Percentiles rank a stretch among this genome's conserved stretches.
phyloP scores from a whole-genome alignment of 345 rosid species.

The Camelina hispida region DNA sequence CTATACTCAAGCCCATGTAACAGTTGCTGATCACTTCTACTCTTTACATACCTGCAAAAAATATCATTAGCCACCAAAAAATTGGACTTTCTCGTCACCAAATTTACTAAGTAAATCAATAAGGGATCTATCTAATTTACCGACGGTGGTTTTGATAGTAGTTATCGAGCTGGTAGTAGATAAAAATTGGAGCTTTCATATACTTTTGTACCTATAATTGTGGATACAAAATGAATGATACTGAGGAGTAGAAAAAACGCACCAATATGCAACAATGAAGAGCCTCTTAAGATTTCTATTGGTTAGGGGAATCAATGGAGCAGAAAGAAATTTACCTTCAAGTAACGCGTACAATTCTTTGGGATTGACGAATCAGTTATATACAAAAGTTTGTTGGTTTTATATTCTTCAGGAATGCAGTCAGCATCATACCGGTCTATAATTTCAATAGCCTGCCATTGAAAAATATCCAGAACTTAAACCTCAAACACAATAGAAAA shows the following conservation, averaged over 20 bases:
- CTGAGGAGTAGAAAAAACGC: background rate
- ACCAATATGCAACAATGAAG: constrained; percentile 22
- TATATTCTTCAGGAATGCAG: constrained; percentile 65
- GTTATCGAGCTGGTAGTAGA: constrained; percentile 88
- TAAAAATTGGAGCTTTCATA: constrained; percentile 87
- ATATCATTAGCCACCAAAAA: background rate
- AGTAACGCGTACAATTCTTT: constrained; percentile 63
- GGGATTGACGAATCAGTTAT: constrained; percentile 61
- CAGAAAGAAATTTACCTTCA: constrained; percentile 56
- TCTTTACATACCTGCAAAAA: constrained; percentile 75
- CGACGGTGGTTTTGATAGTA: constrained; percentile 86
- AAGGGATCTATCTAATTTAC: constrained; percentile 44
- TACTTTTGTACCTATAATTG: constrained; percentile 60
- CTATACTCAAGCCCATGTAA: constrained; percentile 56
- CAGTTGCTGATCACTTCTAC: constrained; percentile 81
- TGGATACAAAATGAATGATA: constrained; percentile 2
- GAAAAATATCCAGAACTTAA: too few relatives aligned
- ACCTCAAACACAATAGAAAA: background rate
- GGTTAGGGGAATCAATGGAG: constrained; percentile 22
- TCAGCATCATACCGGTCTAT: constrained; percentile 72
- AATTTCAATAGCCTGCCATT: constrained; percentile 73
- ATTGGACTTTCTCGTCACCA: constrained; percentile 10
- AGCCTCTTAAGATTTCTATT: background rate
- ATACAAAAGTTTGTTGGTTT: constrained; percentile 59
- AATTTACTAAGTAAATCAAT: constrained; percentile 1